phyloP scores from a whole-genome alignment of 768 basidiomycete species.

The Tricholoma terreum region DNA sequence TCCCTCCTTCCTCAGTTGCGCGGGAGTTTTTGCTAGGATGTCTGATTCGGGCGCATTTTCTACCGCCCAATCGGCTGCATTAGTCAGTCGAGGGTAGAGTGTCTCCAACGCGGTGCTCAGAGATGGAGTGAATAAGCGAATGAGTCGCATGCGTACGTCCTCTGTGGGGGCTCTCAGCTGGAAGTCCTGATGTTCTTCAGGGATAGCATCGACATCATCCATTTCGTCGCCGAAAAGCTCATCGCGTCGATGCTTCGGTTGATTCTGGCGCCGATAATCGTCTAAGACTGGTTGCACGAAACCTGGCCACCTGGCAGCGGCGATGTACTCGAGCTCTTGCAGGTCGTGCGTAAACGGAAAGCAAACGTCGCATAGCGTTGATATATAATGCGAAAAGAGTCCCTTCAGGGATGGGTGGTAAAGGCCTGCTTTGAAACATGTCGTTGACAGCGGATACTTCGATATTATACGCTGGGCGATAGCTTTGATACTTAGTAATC shows the following conservation, averaged over 20 bases:
- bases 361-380: conserved; percentile 58
- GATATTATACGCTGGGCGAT: conserved; percentile 36
- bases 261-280: conserved; percentile 30
- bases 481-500: conserved; percentile 17
- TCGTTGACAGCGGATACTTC: conserved; percentile 28
- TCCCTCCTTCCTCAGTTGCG: conserved; percentile 7
- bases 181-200: conserved; percentile 11
- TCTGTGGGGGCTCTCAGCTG: conserved; percentile 43
- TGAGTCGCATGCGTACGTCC: conserved; percentile 65
- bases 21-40: conserved; percentile 31
- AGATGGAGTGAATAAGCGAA: conserved; percentile 58
- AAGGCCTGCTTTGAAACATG: conserved; percentile 13
- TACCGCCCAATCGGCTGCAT: conserved; percentile 60
- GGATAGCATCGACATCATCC: conserved; percentile 15
- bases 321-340: conserved; percentile 70
- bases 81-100: conserved; percentile 66
- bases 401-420: conserved; percentile 56
- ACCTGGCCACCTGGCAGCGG: conserved; percentile 77
- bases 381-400: conserved; percentile 63
- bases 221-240: conserved; percentile 20
- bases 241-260: conserved; percentile 13
- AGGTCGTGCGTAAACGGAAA: conserved; percentile 64
- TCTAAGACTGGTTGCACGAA: conserved; percentile 69
- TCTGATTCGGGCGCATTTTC: conserved; percentile 46
- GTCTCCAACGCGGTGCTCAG: conserved; percentile 60